Evolutionary conservation across 1,139 yeast species (phyloP), one percentile per base, ranked within the genome.

Genomic region (Nadsonia starkeyi-henricii): DNA sequence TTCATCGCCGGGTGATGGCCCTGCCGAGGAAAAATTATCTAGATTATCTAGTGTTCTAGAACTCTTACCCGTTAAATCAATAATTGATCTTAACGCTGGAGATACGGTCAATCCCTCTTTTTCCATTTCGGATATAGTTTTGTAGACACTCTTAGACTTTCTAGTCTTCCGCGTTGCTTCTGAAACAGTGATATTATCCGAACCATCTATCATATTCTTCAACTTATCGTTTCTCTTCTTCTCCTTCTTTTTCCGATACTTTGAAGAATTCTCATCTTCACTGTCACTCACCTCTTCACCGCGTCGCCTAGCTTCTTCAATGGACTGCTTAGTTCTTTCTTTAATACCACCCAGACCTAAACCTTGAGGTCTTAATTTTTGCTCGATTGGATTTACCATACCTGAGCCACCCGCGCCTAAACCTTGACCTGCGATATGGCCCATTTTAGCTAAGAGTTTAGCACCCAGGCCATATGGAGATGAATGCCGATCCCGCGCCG

Each of bases 391-490:
- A 19, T 74, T 75, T 0, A 75, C 73, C 1, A 86, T 85, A 42
- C 98, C 98, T 47, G 73, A 72, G 1, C 80, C 78, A 20, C 71
- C 65, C 3, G 68, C 65, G 0, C 98, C 98, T 20, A 91, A 72
- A 0, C 97, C 97, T 54, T 75, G 70, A 0, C 98, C 98, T 43
- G 75, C 75, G 17, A 73, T 72, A 62, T 86, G 89, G 0, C 98
- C 98, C 97, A 91, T 89, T 56, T 79, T 75, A 58, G 78, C 72
- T 70, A 91, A 64, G 47, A 91, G 68, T 48, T 74, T 68, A 1
- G 96, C 96, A 37, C 97, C 98, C 44, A 86, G 77, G 9, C 98
- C 97, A 58, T 88, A 89, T 44, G 49, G 53, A 21, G 48, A 50
- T n/a, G 57, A 42, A 19, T 45, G 42, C 17, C 48, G 53, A n/a